Evolutionary conservation across 2,329 filamentous ascomycete species (phyloP), one percentile per base, ranked within the genome.

Genomic region (Elsinoe necatrix): DNA sequence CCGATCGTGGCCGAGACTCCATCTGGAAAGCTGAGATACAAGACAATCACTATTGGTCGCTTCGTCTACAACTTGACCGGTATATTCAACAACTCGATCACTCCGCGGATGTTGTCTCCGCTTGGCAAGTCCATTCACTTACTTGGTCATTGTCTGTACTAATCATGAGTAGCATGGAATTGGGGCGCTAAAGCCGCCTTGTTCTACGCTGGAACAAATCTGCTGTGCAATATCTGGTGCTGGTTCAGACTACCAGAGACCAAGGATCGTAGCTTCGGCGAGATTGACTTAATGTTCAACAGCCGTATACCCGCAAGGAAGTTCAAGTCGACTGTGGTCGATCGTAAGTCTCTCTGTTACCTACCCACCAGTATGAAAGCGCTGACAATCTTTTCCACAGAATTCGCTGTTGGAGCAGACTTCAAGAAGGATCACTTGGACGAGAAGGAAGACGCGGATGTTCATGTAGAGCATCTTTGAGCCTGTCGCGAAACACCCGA

Each of bases 231-330:
- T 21, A 29, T 66, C 1, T 68, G 67, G 64, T 64, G 63, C 14
- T 69, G 62, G 59, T 68, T 67, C 37, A 61, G 63, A 20, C 61
- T 71, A 6, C 69, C 69, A 2, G 69, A 71, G 58, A 70, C 68
- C 52, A 66, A 64, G 25, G 65, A 63, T 20, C 57, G 67, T 16
- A 69, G 69, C 12, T 70, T 65, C 57, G 67, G 69, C 48, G 68
- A 72, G 61, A 57, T 72, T 16, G 68, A 72, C 58, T 58, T 68
- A 11, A 64, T 71, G 65, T 71, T 70, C 59, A 63, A 68, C 34
- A 58, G 61, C 34, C 61, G 63, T n/a, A 63, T 71, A 16, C 57
- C 59, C 1, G 65, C 66, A 7, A 63, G 65, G 41, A 58, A 65
- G 29, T 69, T 69, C 47, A 51, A 51, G 21, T 51, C 25, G 9